Evolutionary conservation across 73 alveolate species (phyloP).

Genomic region (Tetrahymena borealis): DNA sequence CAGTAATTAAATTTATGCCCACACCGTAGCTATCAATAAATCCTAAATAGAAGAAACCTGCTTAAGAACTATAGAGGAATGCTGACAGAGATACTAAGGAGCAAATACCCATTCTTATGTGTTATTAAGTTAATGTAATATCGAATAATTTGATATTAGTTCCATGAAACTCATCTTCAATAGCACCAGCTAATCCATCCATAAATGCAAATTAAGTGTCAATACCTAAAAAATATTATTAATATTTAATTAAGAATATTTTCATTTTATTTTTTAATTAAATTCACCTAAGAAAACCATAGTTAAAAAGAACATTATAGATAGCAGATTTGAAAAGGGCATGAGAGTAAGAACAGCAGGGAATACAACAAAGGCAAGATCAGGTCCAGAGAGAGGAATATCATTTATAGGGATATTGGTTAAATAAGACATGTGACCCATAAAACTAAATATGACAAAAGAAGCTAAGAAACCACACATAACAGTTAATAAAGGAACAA

Average conservation of each 20-base stretch:
- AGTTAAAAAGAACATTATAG: constrained; percentile 38
- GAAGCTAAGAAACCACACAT: constrained; percentile 49
- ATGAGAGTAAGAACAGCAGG: constrained; percentile 45
- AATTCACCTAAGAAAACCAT: constrained; percentile 15
- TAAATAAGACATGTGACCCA: constrained; percentile 34
- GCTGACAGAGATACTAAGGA: background rate
- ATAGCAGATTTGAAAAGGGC: constrained; percentile 48
- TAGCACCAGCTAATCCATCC: constrained; percentile 31
- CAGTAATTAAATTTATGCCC: constrained; percentile 11
- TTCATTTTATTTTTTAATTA: background rate
- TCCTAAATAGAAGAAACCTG: constrained; percentile 26
- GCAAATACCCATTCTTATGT: background rate
- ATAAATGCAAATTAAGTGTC: constrained; percentile 38
- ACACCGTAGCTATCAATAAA: constrained; percentile 23
- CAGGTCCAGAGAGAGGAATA: constrained; percentile 50
- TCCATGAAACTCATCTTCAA: constrained; percentile 29
- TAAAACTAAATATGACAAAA: constrained; percentile 39
- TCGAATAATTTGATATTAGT: background rate
- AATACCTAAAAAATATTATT: constrained; percentile 9
- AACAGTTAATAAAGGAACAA: constrained; percentile 45
- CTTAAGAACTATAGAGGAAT: background rate
- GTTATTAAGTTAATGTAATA: background rate
- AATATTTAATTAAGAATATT: background rate
- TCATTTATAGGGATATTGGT: constrained; percentile 23
- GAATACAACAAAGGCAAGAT: constrained; percentile 54